phyloP scores from a whole-genome alignment of 331 rosid species.

The Cucumis variabilis region DNA sequence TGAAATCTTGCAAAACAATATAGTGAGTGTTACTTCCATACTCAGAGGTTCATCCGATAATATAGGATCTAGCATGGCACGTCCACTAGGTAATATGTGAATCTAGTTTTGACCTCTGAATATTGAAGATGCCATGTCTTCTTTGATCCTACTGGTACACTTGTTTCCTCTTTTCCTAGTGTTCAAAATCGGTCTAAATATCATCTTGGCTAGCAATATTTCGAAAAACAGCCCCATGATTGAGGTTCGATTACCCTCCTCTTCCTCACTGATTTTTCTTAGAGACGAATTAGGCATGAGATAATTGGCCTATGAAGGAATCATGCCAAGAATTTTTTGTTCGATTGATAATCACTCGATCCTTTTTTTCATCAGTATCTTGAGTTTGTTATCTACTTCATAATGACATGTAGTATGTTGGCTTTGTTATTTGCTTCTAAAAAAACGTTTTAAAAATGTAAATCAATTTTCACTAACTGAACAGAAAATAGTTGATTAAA shows the following conservation, averaged over 20 bases:
- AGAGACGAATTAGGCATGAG: neutral
- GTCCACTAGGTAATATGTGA: conserved; percentile 62
- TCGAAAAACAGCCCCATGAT: conserved; percentile 78
- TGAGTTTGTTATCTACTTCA: neutral
- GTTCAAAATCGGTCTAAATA: conserved; percentile 78
- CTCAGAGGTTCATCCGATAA: conserved; percentile 88
- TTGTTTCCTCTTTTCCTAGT: conserved; percentile 44
- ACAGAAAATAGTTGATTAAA: neutral
- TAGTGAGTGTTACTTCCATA: conserved; percentile 65
- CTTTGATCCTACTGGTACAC: neutral
- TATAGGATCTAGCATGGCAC: conserved; percentile 86
- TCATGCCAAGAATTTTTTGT: neutral
- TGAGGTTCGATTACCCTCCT: conserved; percentile 57
- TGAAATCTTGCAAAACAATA: conserved; percentile 48
- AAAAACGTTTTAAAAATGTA: neutral
- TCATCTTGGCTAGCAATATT: conserved; percentile 84
- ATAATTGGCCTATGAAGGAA: conserved; percentile 3
- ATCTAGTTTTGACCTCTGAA: conserved; percentile 5
- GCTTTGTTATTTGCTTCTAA: neutral
- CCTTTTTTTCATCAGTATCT: neutral
- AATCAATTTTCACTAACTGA: neutral
- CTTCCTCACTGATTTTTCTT: neutral
- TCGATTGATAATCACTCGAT: neutral
- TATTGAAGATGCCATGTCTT: neutral
- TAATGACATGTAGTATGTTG: neutral